Percentiles rank a stretch among this genome's conserved stretches.
phyloP scores from a whole-genome alignment of 352 stramenopile genomes.

The Phytopythium aichiense region DNA sequence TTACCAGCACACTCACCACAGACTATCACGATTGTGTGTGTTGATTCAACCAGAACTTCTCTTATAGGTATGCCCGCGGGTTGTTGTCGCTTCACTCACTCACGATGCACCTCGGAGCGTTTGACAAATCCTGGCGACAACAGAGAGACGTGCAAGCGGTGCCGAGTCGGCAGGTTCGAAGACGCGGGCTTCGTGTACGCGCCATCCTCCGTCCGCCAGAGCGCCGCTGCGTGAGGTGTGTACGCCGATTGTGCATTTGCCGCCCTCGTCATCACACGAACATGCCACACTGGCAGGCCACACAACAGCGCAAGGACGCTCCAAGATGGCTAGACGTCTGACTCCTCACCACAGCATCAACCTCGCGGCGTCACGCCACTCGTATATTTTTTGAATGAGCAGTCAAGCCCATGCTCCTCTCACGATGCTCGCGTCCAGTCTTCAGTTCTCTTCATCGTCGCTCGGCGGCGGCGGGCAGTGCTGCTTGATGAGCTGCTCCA shows the following conservation, averaged over 20 bases:
- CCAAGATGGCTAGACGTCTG: not conserved
- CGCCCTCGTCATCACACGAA: not conserved
- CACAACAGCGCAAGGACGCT: not conserved
- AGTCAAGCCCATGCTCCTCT: not conserved
- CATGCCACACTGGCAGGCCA: not conserved
- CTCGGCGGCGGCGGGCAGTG: slow-evolving; percentile 43
- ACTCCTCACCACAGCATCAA: not conserved
- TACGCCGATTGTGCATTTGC: not conserved
- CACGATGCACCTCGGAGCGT: not conserved
- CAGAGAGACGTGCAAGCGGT: slow-evolving; percentile 63
- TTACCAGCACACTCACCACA: slow-evolving; percentile 6
- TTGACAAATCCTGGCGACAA: not conserved
- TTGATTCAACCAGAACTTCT: slow-evolving; percentile 49
- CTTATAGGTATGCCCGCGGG: slow-evolving; percentile 32
- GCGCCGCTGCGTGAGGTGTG: slow-evolving; percentile 2
- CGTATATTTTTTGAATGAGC: not conserved
- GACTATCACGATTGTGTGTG: not conserved
- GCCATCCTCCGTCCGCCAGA: slow-evolving; percentile 9
- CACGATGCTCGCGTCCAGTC: not conserved
- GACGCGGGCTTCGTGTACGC: slow-evolving; percentile 56
- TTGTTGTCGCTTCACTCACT: not conserved
- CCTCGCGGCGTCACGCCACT: not conserved
- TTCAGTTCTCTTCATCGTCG: slow-evolving; percentile 48
- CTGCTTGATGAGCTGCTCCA: slow-evolving; percentile 62
- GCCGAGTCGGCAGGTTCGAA: slow-evolving; percentile 48